Evolutionary conservation across 2,329 filamentous ascomycete genomes (phyloP), one percentile per base, ranked within the genome.

Genomic region (Pleomassaria siparia): DNA sequence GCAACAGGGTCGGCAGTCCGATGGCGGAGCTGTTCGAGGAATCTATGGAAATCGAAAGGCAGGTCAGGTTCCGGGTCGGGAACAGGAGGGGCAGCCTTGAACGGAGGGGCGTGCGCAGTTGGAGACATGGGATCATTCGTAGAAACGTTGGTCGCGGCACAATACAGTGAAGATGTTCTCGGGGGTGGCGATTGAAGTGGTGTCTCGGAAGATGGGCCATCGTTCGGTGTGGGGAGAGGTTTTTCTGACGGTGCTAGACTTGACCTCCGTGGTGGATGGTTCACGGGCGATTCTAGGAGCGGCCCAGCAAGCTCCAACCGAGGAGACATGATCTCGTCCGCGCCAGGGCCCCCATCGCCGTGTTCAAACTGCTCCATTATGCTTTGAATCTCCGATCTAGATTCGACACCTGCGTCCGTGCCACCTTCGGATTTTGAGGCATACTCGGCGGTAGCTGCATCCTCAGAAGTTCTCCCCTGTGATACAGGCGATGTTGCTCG

Each of bases 1-100:
- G 95, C 95, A 2, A 99, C 92, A 1, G 95, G 94, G 63, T 99
- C 95, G n/a, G 94, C 95, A 48, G 95, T 96, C 56, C 92, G 89
- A 72, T 99, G 94, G 50, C 94, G 87, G 25, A 99, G 78, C 72
- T 99, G 94, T 69, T 97, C 94, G 39, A 99, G 77, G 66, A 99
- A 99, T 13, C 94, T 84, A 72, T 99, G 94, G 62, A 99, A 99
- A 72, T 99, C 94, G 61, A 99, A 99, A 0, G 91, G 90, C 22
- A 95, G 81, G 37, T 87, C 81, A 7, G 91, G 87, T 67, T 97
- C 94, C 56, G 63, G 80, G 70, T 68, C 80, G 62, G 72, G 81
- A 58, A 64, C 79, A 64, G 64, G 83, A 67, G 70, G 78, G 63
- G 63, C 84, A 76, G 63, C 82, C 74, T 62, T 81, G 76, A 72